Conservation (phyloP, 805 yeast genomes). For the Priceomyces castillae region DNA sequence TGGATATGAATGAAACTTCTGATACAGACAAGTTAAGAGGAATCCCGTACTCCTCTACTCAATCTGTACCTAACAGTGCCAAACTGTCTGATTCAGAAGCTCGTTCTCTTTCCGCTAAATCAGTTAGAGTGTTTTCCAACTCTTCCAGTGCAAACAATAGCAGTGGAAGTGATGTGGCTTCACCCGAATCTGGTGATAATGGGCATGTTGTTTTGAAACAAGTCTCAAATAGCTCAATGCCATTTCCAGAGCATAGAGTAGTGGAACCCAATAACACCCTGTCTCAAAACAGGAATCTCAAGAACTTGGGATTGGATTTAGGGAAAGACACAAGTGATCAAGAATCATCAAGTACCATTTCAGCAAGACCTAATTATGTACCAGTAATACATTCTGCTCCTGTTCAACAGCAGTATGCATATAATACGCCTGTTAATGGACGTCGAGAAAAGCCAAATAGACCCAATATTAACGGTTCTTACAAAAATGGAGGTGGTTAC, state of each 20-base stretch:
- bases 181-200: neutral
- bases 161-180: constrained; percentile 1
- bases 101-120: neutral
- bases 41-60: neutral
- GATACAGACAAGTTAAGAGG: neutral
- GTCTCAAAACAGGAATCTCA: neutral
- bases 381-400: constrained; percentile 1
- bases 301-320: constrained; percentile 1
- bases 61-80: neutral
- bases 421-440: neutral
- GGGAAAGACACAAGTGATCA: neutral
- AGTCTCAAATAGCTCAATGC: neutral
- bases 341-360: neutral
- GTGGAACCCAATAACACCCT: neutral
- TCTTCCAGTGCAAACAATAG: neutral
- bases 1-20: neutral
- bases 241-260: neutral
- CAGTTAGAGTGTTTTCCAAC: constrained; percentile 3
- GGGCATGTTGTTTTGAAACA: neutral
- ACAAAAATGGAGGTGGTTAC: neutral
- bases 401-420: neutral
- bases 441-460: neutral
- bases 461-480: neutral
- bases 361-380: neutral
- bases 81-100: constrained; percentile 2